Evolutionary conservation across 768 basidiomycete species (phyloP).

Genomic region (Panaeolus papilionaceus): DNA sequence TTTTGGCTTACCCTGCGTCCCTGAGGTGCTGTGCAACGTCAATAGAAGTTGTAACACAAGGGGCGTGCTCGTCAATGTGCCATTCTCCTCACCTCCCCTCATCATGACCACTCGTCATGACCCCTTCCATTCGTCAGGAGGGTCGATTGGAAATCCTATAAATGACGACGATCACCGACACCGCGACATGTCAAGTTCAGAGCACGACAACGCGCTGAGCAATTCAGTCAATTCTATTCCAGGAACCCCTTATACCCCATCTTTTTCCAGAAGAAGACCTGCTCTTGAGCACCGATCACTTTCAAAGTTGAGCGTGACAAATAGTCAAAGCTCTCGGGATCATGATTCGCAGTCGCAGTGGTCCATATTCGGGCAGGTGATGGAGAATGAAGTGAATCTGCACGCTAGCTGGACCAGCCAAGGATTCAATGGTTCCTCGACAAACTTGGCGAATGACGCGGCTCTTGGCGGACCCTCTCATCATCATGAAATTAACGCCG

Average conservation of each 20-base stretch:
- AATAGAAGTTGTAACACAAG: not conserved
- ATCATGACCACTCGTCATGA: not conserved
- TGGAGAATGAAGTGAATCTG: constrained; percentile 65
- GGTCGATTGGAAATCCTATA: not conserved
- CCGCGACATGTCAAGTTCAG: not conserved
- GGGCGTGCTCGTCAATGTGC: not conserved
- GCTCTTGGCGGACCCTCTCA: not conserved
- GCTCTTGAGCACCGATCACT: not conserved
- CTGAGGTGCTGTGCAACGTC: constrained; percentile 1
- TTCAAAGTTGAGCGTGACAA: not conserved
- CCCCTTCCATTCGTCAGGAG: not conserved
- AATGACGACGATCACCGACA: not conserved
- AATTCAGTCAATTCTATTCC: not conserved
- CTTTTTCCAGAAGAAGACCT: not conserved
- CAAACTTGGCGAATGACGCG: not conserved
- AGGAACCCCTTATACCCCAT: not conserved
- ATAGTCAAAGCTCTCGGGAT: not conserved
- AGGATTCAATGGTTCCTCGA: not conserved
- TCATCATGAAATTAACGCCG: not conserved
- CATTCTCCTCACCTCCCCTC: not conserved
- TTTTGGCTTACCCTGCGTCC: not conserved
- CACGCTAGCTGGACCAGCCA: constrained; percentile 26
- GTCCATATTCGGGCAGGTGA: constrained; percentile 72
- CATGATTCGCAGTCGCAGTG: constrained; percentile 42
- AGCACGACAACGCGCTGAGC: not conserved